Evolutionary conservation across 768 basidiomycete species (phyloP), one percentile per base, ranked within the genome.

Genomic region (Lactarius hatsudake): DNA sequence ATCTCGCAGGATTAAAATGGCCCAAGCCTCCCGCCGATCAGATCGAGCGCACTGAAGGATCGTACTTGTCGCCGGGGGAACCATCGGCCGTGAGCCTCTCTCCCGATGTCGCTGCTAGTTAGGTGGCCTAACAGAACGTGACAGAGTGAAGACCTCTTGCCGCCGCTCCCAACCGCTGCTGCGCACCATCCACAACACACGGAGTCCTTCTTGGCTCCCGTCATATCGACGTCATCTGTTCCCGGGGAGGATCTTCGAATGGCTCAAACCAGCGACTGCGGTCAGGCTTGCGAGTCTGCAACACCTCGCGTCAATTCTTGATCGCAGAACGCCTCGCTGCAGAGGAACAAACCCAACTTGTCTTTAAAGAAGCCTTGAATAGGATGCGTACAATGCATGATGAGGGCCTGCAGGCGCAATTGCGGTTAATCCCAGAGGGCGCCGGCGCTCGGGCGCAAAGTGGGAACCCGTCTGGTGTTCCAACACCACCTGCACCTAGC

Each of bases 1-100:
- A 75, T 26, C 71, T 79, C 7, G 68, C 69, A 4, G 77, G 78
- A 6, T 55, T 81, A 4, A 71, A 69, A 40, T 51, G 67, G 67
- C 62, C 67, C 20, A 23, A 64, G 34, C 53, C 38, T 28, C 62
- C 58, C 15, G 18, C 42, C 3, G 30, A 38, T 57, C 38, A 63
- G 23, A 34, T 64, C 30, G 57, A 34, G 20, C 26, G 42, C 43
- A 45, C 56, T 48, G 63, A 59, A 3, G 43, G 43, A 7, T 40
- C 43, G 40, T 45, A 45, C 26, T 32, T 48, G 18, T 67, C 62
- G 36, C 58, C 66, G 36, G 62, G 43, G 18, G 63, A 64, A 36
- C 55, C 48, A 64, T 34, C 53, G 17, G 13, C 63, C 15, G 67
- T 68, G 58, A 54, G 59, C 36, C 13, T 32, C 45, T 56, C 42